These are phyloP conservation scores for Curvularia spicifera DNA, from an alignment of 2,329 filamentous ascomycete genomes.

Conservation along the genomic window DNA sequence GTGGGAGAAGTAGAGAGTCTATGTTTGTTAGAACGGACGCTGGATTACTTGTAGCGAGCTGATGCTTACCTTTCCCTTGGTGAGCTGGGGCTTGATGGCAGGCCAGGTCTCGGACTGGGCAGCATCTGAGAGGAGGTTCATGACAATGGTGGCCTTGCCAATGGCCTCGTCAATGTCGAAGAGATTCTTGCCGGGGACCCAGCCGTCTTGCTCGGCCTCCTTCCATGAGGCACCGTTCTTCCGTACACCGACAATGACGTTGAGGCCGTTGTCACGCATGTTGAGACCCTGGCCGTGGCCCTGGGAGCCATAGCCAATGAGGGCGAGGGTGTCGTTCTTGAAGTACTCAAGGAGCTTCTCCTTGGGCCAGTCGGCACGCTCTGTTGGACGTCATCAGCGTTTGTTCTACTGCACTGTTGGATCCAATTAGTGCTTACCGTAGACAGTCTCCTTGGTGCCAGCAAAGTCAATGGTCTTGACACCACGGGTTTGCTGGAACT, in stretches of 20 bases:
- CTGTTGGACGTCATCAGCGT: slow-evolving; percentile 56
- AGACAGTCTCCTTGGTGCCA: slow-evolving; percentile 91
- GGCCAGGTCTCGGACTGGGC: slow-evolving; percentile 99
- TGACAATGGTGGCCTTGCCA: slow-evolving; percentile 89
- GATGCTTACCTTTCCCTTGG: slow-evolving; percentile 86
- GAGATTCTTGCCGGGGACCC: slow-evolving; percentile 97
- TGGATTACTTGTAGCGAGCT: slow-evolving; percentile 28
- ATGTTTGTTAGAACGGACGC: slow-evolving; percentile 18
- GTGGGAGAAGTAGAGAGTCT: slow-evolving; percentile 99
- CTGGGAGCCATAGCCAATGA: slow-evolving; percentile 98
- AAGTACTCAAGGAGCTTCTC: slow-evolving; percentile 99
- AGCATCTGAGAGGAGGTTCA: slow-evolving; percentile 98
- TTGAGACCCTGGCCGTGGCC: slow-evolving; percentile 99
- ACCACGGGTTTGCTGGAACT: slow-evolving; percentile 77
- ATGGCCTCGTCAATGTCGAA: slow-evolving; percentile 99
- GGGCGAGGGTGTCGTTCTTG: slow-evolving; percentile 98
- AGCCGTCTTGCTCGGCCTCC: slow-evolving; percentile 95
- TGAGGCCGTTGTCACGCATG: slow-evolving; percentile 98
- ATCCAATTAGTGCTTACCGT: slow-evolving; percentile 65
- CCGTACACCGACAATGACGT: slow-evolving; percentile 98
- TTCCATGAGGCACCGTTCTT: slow-evolving; percentile 99
- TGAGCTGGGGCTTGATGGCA: slow-evolving; percentile 94
- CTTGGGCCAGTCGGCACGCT: slow-evolving; percentile 97
- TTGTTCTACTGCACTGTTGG: slow-evolving; percentile 24
- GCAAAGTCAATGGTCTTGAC: slow-evolving; percentile 99